A percentile compares a stretch with the other conserved stretches of the same genome.
Conservation (phyloP, 2,329 filamentous ascomycete genomes). For the Fusarium duplospermum region DNA sequence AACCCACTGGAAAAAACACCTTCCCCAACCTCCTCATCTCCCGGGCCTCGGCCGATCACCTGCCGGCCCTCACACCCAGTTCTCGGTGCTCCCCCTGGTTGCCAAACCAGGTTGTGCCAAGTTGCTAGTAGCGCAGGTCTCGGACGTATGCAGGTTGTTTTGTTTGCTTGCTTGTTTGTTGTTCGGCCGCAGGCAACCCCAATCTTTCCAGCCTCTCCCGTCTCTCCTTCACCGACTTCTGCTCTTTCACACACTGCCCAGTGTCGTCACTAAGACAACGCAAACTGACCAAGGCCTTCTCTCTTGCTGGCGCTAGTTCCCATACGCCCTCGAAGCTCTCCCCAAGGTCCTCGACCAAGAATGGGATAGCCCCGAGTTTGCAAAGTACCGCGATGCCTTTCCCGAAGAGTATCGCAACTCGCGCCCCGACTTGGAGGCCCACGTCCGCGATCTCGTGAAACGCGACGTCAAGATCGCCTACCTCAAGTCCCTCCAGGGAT, state of each 20-base stretch:
- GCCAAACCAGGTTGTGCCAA: conserved; percentile 35
- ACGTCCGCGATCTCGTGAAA: conserved; percentile 77
- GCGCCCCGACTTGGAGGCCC: conserved; percentile 69
- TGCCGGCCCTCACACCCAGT: conserved; percentile 25
- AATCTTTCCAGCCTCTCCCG: conserved; percentile 25
- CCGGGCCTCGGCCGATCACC: conserved; percentile 31
- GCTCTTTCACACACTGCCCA: conserved; percentile 12
- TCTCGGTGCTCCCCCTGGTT: conserved; percentile 17
- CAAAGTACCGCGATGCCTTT: conserved; percentile 76
- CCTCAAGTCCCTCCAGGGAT: conserved; percentile 82
- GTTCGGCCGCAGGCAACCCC: conserved; percentile 17
- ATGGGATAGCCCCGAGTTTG: conserved; percentile 75
- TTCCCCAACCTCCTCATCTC: conserved; percentile 32
- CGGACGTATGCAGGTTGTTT: conserved; percentile 32
- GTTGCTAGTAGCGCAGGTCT: conserved; percentile 27
- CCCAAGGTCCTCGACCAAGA: conserved; percentile 71
- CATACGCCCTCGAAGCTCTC: conserved; percentile 77
- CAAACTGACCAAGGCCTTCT: conserved; percentile 25
- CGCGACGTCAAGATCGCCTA: conserved; percentile 81
- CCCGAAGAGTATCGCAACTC: conserved; percentile 71
- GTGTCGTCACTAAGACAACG: conserved; percentile 23
- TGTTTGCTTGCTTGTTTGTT: neutral
- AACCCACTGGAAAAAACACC: conserved; percentile 7
- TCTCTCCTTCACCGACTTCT: conserved; percentile 43
- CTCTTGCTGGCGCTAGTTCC: conserved; percentile 67